phyloP scores from a whole-genome alignment of 441 rosid genomes.

The Geranium incanum region DNA sequence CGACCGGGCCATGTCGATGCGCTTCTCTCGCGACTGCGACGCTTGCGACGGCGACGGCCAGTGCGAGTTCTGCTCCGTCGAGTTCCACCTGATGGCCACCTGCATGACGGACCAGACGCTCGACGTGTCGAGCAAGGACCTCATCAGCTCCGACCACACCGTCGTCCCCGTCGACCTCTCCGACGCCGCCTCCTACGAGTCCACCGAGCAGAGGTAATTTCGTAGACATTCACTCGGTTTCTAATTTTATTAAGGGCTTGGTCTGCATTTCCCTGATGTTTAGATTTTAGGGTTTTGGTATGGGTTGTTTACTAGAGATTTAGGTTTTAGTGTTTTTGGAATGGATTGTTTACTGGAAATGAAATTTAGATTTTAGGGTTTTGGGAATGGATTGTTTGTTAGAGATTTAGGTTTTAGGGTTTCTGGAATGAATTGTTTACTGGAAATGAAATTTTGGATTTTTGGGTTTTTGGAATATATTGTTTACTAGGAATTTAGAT shows the following conservation, averaged over 20 bases:
- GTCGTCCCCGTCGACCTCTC: constrained; percentile 76
- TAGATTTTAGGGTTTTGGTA: too few relatives aligned
- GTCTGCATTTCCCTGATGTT: too few relatives aligned
- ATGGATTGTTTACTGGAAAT: neutral
- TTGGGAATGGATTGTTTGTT: too few relatives aligned
- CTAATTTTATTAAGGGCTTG: too few relatives aligned
- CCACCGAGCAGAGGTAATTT: constrained; percentile 15
- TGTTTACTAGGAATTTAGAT: too few relatives aligned
- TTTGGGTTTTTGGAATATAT: too few relatives aligned
- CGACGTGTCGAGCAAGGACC: constrained; percentile 79
- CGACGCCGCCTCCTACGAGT: constrained; percentile 44
- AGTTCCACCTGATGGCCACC: constrained; percentile 72
- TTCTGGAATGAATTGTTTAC: too few relatives aligned
- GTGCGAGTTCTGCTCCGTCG: constrained; percentile 95
- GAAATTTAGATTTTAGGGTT: too few relatives aligned
- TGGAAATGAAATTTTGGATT: too few relatives aligned
- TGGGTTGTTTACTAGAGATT: too few relatives aligned
- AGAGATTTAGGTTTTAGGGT: too few relatives aligned
- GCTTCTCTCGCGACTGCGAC: constrained; percentile 91
- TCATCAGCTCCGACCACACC: constrained; percentile 73
- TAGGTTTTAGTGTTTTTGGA: neutral
- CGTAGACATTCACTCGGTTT: too few relatives aligned
- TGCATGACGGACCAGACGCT: constrained; percentile 77
- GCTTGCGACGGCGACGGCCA: constrained; percentile 95
- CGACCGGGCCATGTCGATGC: constrained; percentile 86